phyloP scores from a whole-genome alignment of 2,329 filamentous ascomycete genomes.

The Endoconidiophora laricicola region DNA sequence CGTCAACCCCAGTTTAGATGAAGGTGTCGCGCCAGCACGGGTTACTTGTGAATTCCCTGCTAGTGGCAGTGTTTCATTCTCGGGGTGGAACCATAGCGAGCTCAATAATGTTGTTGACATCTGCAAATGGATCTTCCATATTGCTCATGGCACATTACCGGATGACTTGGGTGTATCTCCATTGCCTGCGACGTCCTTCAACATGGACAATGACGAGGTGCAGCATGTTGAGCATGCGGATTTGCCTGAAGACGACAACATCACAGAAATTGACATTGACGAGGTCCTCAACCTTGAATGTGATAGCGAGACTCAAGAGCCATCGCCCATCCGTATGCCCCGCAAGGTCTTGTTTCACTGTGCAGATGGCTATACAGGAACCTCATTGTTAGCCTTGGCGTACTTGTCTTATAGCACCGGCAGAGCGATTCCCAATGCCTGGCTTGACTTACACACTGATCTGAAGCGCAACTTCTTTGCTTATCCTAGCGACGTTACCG shows the following conservation, averaged over 20 bases:
- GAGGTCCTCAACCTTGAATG: conserved; percentile 17
- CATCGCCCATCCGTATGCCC: conserved; percentile 21
- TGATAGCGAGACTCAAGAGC: conserved; percentile 18
- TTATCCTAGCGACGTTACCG: conserved; percentile 74
- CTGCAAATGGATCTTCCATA: conserved; percentile 76
- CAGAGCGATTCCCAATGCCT: conserved; percentile 63
- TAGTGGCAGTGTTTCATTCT: conserved; percentile 78
- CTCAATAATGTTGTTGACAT: conserved; percentile 72
- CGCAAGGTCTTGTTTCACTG: conserved; percentile 80
- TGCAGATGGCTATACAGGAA: conserved; percentile 90
- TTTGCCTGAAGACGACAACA: conserved; percentile 1
- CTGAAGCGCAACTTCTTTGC: conserved; percentile 90
- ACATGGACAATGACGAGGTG: conserved; percentile 18
- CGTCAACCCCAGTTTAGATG: conserved; percentile 15
- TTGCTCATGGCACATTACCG: conserved; percentile 49
- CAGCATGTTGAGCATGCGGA: conserved; percentile 14
- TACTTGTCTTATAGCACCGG: conserved; percentile 91
- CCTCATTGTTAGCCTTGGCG: conserved; percentile 70
- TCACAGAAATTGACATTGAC: conserved; percentile 25
- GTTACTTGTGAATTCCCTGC: conserved; percentile 65
- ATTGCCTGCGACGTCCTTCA: too few species aligned
- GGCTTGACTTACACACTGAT: conserved; percentile 66
- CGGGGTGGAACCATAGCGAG: conserved; percentile 68
- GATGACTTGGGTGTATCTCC: neutral
- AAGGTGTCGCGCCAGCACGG: neutral